Conservation (phyloP, 768 basidiomycete genomes). For the Mrakia blollopis region DNA sequence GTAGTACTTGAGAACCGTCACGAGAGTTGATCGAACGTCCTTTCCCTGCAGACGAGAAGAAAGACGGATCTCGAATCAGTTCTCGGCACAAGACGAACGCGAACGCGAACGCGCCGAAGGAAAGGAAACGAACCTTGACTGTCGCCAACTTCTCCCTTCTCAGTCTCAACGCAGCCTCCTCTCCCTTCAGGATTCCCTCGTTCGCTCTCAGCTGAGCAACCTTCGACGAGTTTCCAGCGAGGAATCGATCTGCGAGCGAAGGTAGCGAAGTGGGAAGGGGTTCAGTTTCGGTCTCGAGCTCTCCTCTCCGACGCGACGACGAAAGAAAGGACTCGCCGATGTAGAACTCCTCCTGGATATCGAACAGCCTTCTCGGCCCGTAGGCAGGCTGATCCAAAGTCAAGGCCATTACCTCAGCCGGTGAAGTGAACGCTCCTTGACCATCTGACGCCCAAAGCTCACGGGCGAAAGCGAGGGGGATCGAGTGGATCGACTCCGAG, state of each 20-base stretch:
- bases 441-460: neutral
- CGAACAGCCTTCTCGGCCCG: neutral
- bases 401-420: neutral
- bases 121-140: constrained; percentile 13
- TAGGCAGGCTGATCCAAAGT: neutral
- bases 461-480: neutral
- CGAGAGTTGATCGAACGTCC: constrained; percentile 19
- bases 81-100: neutral
- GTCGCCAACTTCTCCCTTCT: constrained; percentile 1
- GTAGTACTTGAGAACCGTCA: constrained; percentile 17
- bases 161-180: neutral
- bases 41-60: constrained; percentile 8
- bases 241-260: constrained; percentile 16
- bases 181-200: constrained; percentile 11
- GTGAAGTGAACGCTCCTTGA: neutral
- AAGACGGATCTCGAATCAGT: no score
- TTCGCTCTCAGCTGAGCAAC: neutral
- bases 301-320: neutral
- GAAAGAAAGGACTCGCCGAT: constrained; percentile 8
- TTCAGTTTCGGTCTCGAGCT: neutral
- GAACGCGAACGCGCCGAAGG: neutral
- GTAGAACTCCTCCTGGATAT: constrained; percentile 25
- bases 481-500: neutral
- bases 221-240: neutral
- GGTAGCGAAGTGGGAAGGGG: neutral